A percentile compares a stretch with the other conserved stretches of the same genome.
Evolutionary conservation across 2,329 filamentous ascomycete species (phyloP).

Genomic region (Aspergillus puulaauensis): DNA sequence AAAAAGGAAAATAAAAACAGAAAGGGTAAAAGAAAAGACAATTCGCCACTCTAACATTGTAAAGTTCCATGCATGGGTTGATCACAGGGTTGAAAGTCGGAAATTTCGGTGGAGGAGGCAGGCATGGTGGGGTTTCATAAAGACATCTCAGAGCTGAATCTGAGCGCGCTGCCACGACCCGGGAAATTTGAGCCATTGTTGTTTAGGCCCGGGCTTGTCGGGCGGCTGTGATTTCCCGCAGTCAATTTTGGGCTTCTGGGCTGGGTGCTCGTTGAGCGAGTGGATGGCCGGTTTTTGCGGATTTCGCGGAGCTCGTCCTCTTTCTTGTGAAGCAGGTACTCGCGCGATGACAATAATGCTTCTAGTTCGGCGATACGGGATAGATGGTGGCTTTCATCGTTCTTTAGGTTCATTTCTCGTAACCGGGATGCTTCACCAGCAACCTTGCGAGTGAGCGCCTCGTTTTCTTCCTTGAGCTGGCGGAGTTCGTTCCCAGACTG

Average conservation of each 20-base stretch:
- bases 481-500: slow-evolving; percentile 40
- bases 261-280: slow-evolving; percentile 43
- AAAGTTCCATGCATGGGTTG: not conserved
- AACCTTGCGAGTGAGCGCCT: slow-evolving; percentile 36
- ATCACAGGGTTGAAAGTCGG: not conserved
- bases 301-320: slow-evolving; percentile 47
- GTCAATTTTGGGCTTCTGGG: slow-evolving; percentile 43
- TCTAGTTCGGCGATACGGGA: slow-evolving; percentile 41
- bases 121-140: slow-evolving; percentile 14
- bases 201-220: slow-evolving; percentile 41
- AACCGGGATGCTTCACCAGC: slow-evolving; percentile 37
- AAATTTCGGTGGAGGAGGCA: not conserved
- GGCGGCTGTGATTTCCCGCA: slow-evolving; percentile 33
- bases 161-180: slow-evolving; percentile 37
- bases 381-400: slow-evolving; percentile 34
- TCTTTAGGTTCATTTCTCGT: slow-evolving; percentile 38
- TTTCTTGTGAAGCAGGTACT: slow-evolving; percentile 41
- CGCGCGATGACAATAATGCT: slow-evolving; percentile 33
- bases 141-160: slow-evolving; percentile 40
- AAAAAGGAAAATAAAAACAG: not conserved
- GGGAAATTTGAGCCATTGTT: slow-evolving; percentile 27
- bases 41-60: not conserved
- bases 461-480: slow-evolving; percentile 39
- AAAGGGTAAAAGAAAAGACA: not conserved
- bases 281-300: slow-evolving; percentile 44